phyloP scores from a whole-genome alignment of 2,329 filamentous ascomycete genomes.

The Aspergillus aculeatus region DNA sequence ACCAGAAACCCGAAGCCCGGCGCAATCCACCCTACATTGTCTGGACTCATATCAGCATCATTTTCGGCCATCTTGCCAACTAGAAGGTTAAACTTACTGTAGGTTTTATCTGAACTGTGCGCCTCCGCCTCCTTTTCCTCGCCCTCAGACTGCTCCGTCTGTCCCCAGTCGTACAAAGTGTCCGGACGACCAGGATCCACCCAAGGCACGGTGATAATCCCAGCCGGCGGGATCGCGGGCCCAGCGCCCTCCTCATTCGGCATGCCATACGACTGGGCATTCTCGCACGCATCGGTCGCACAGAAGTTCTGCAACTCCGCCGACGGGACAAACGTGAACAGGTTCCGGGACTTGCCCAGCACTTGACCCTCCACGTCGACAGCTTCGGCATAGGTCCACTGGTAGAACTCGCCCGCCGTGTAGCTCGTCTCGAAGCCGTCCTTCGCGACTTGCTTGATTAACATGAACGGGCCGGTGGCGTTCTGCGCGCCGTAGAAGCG shows the following conservation, averaged over 20 bases:
- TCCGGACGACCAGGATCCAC: slow-evolving; percentile 29
- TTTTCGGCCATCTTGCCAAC: background rate
- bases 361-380: slow-evolving; percentile 32
- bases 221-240: slow-evolving; percentile 31
- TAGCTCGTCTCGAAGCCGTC: slow-evolving; percentile 42
- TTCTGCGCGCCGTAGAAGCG: slow-evolving; percentile 35
- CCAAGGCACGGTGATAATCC: slow-evolving; percentile 36
- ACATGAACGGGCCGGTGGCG: slow-evolving; percentile 31
- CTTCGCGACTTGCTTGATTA: slow-evolving; percentile 32
- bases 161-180: slow-evolving; percentile 18
- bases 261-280: slow-evolving; percentile 30
- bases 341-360: slow-evolving; percentile 33
- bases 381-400: slow-evolving; percentile 38
- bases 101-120: slow-evolving; percentile 1
- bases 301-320: slow-evolving; percentile 34
- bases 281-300: slow-evolving; percentile 28
- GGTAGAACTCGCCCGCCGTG: slow-evolving; percentile 28
- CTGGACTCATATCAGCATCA: background rate
- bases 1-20: slow-evolving; percentile 13
- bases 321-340: slow-evolving; percentile 40
- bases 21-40: slow-evolving; percentile 14
- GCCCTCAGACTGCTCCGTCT: slow-evolving; percentile 4
- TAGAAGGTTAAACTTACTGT: slow-evolving; percentile 13
- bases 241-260: slow-evolving; percentile 28
- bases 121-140: background rate